Conservation (phyloP, 2,329 filamentous ascomycete genomes). For the Talaromyces sp. region DNA sequence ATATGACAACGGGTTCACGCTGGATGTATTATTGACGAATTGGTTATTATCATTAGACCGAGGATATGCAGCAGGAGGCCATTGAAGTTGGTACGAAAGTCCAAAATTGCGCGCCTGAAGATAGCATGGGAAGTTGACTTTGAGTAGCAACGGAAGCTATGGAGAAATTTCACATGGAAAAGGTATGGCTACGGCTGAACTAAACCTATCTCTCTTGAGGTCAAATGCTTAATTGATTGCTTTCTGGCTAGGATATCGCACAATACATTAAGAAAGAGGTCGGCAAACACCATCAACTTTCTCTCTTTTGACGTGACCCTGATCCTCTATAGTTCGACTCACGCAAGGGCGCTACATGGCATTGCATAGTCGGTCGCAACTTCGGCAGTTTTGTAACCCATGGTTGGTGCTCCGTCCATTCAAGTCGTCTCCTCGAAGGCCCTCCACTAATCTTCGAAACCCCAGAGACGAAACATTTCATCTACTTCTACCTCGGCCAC, state of each 20-base stretch:
- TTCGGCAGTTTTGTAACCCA: slow-evolving; percentile 99
- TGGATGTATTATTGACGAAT: background rate
- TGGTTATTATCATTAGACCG: slow-evolving; percentile 57
- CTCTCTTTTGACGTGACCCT: slow-evolving; percentile 17
- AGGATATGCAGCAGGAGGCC: slow-evolving; percentile 94
- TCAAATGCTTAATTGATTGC: background rate
- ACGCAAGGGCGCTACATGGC: slow-evolving; percentile 96
- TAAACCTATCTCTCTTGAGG: background rate
- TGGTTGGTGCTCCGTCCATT: slow-evolving; percentile 54
- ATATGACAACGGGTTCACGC: background rate
- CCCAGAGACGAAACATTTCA: slow-evolving; percentile 97
- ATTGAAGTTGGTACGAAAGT: slow-evolving; percentile 80
- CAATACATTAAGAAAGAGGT: slow-evolving; percentile 95
- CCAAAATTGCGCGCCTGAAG: background rate
- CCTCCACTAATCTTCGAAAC: background rate
- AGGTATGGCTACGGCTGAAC: slow-evolving; percentile 44
- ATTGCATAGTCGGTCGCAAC: slow-evolving; percentile 97
- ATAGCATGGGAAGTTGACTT: slow-evolving; percentile 10
- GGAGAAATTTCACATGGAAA: slow-evolving; percentile 67
- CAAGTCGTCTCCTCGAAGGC: background rate
- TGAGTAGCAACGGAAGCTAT: slow-evolving; percentile 62
- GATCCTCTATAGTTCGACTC: slow-evolving; percentile 71
- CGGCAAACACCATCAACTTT: slow-evolving; percentile 25
- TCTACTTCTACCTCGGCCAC: slow-evolving; percentile 99
- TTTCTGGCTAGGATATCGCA: slow-evolving; percentile 68